phyloP scores from a whole-genome alignment of 371 early-diverging fungal genomes.

The Mortierella sp. region DNA sequence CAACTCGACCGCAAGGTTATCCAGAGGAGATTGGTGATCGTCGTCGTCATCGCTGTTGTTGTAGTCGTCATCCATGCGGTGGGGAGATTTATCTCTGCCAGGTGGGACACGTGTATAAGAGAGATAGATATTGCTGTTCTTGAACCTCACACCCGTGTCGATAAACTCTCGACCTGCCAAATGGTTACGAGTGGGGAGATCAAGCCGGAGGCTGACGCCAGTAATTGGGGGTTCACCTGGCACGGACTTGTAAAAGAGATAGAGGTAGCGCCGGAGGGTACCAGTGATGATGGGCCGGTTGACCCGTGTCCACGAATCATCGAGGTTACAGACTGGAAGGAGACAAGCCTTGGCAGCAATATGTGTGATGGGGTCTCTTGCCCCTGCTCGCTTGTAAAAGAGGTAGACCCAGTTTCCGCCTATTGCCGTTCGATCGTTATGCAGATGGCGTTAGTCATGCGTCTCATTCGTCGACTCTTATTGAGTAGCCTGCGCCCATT shows the following conservation, averaged over 20 bases:
- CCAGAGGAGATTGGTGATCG: slow-evolving; percentile 28
- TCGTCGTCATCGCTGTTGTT: too few relatives aligned
- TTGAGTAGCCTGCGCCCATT: too few relatives aligned
- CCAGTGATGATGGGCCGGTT: slow-evolving; percentile 49
- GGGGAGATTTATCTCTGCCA: neutral
- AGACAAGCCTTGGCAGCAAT: slow-evolving; percentile 63
- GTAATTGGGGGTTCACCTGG: slow-evolving; percentile 41
- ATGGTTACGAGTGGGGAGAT: slow-evolving; percentile 52
- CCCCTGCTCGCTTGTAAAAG: slow-evolving; percentile 29
- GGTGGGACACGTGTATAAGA: slow-evolving; percentile 21
- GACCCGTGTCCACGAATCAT: slow-evolving; percentile 55
- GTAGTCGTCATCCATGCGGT: too few relatives aligned
- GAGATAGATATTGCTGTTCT: slow-evolving; percentile 30
- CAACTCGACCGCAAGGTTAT: slow-evolving; percentile 62
- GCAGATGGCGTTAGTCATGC: neutral
- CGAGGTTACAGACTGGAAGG: slow-evolving; percentile 58
- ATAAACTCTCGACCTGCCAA: slow-evolving; percentile 43
- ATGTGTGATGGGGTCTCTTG: slow-evolving; percentile 60
- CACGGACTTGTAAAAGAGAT: slow-evolving; percentile 36
- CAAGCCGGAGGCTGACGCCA: slow-evolving; percentile 14
- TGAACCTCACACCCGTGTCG: slow-evolving; percentile 41
- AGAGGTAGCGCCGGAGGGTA: slow-evolving; percentile 30
- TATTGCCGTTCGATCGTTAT: neutral
- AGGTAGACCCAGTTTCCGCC: slow-evolving; percentile 53
- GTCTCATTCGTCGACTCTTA: neutral